Evolutionary conservation across 75 land plant species (phyloP).

Genomic region (Selaginella tamariscina): DNA sequence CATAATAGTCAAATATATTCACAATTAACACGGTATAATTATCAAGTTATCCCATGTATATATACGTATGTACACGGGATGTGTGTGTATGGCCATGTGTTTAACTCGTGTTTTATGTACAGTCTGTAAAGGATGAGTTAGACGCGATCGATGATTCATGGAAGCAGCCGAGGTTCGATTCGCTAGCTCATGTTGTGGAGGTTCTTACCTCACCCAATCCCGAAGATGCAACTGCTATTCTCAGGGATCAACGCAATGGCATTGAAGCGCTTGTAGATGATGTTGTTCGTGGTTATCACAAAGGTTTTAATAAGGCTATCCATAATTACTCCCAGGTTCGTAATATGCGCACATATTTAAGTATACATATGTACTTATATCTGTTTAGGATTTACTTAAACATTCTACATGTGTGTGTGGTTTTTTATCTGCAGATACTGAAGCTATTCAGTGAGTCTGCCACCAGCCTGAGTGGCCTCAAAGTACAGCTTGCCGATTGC

Average conservation of each 20-base stretch:
- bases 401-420: neutral
- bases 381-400: too few species aligned
- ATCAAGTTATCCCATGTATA: too few species aligned
- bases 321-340: slow-evolving; percentile 94
- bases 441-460: slow-evolving; percentile 88
- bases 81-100: too few species aligned
- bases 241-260: slow-evolving; percentile 76
- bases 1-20: too few species aligned
- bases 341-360: too few species aligned
- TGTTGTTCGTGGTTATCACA: slow-evolving; percentile 92
- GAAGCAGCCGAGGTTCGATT: slow-evolving; percentile 86
- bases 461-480: slow-evolving; percentile 60
- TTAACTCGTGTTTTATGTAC: too few species aligned
- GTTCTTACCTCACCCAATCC: slow-evolving; percentile 86
- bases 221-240: slow-evolving; percentile 54
- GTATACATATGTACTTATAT: too few species aligned
- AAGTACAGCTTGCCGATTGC: slow-evolving; percentile 71
- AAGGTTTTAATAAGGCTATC: slow-evolving; percentile 95
- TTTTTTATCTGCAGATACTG: slow-evolving; percentile 45
- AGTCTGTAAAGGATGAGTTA: slow-evolving; percentile 68
- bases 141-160: slow-evolving; percentile 72
- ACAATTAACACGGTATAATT: too few species aligned
- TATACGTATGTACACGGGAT: too few species aligned
- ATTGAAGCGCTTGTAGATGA: slow-evolving; percentile 97
- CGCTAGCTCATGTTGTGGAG: slow-evolving; percentile 90